Evolutionary conservation across 306 rosid species (phyloP), one percentile per base, ranked within the genome.

Genomic region (Quercus variabilis): DNA sequence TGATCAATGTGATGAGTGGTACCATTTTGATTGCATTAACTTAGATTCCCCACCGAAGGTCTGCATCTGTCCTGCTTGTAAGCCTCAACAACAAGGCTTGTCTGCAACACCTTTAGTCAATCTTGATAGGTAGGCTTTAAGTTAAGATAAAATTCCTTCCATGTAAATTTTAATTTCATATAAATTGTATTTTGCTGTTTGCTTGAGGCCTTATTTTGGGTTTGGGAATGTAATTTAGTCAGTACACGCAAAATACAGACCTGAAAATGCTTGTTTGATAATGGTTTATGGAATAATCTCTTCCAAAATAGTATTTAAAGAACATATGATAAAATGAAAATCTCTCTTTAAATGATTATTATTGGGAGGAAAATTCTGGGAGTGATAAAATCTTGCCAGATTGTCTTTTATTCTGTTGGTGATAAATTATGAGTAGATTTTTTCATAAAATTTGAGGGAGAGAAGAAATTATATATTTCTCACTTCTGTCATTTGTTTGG

Each of bases 11-110:
- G 88, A 82, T 58, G 99, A 92, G 77, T 95, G 99, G 99, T 89
- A 95, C 83, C 99, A 95, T 87, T 92, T 91, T 70, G 98, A 91
- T 79, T 95, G 99, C 84, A 83, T 95, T 87, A 89, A 91, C 71
- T 79, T 95, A 78, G 80, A 52, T 51, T 72, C 83, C 69, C 55
- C 86, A 5, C 90, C 86, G 46, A 87, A 86, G 77, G 77, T 82
- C 81, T 95, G 91, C 90, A 88, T 89, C 35, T 95, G 99, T 81
- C 97, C 99, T 58, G 94, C 97, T 41, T 95, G 98, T 74, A 84
- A 71, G 78, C 98, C 98, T 52, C 83, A 35, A 75, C 8, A 35
- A 35, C 80, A 80, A 74, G 89, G 55, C 76, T 75, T 77, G 57
- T 76, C 84, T 5, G 74, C 85, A 73, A 80, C 55, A 52, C 30